Conservation (phyloP, 2,329 filamentous ascomycete species). For the Pyricularia grisea region DNA sequence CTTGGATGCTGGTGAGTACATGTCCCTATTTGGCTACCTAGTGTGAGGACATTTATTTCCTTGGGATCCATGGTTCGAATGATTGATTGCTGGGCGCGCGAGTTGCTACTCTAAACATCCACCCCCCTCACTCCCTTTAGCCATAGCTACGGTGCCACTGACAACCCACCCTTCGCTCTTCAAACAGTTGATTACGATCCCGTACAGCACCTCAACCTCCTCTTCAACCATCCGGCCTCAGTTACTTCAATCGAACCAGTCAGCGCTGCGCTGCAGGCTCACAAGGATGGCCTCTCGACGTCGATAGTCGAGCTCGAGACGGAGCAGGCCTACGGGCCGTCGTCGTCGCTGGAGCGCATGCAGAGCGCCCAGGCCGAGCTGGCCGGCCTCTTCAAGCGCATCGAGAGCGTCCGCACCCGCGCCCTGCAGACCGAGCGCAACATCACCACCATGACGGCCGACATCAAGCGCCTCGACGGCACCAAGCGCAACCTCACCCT, state of each 20-base stretch:
- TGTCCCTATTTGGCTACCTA: not conserved
- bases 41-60: not conserved
- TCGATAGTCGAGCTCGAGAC: slow-evolving; percentile 67
- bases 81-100: not conserved
- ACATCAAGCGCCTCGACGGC: slow-evolving; percentile 93
- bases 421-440: slow-evolving; percentile 89
- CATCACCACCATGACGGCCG: slow-evolving; percentile 97
- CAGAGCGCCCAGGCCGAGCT: slow-evolving; percentile 85
- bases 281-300: slow-evolving; percentile 73
- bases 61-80: not conserved
- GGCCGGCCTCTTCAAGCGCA: slow-evolving; percentile 83
- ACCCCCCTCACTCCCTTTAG: not conserved
- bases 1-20: slow-evolving; percentile 12
- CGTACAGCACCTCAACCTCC: slow-evolving; percentile 81
- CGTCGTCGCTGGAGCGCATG: slow-evolving; percentile 83
- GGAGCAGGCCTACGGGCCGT: slow-evolving; percentile 74
- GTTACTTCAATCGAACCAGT: slow-evolving; percentile 69
- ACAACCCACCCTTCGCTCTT: not conserved
- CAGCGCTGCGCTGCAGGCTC: slow-evolving; percentile 60
- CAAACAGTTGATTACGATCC: slow-evolving; percentile 41
- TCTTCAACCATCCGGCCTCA: slow-evolving; percentile 85
- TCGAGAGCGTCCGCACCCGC: slow-evolving; percentile 82
- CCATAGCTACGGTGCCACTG: not conserved
- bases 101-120: not conserved
- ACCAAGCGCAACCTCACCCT: slow-evolving; percentile 94